A percentile compares a stretch with the other conserved stretches of the same genome.
Evolutionary conservation across 2,329 filamentous ascomycete genomes (phyloP).

Genomic region (Fusarium palustre): DNA sequence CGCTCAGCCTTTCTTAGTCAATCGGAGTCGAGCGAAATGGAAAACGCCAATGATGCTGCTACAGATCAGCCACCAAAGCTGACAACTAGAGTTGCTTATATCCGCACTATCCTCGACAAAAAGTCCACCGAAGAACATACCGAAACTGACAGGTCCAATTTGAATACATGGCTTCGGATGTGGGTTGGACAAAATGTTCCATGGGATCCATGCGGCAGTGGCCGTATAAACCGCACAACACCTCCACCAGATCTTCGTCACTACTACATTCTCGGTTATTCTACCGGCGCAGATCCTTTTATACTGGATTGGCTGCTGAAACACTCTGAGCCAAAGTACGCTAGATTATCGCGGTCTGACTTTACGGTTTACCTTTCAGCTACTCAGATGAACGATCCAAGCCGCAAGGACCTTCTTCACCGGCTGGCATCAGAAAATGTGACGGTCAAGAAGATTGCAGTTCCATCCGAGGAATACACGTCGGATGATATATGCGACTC

Average conservation of each 20-base stretch:
- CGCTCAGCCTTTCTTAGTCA: neutral
- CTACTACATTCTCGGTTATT: neutral
- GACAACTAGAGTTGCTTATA: neutral
- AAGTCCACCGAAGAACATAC: neutral
- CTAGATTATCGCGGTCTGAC: neutral
- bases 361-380: neutral
- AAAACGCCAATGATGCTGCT: fast-evolving
- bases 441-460: fast-evolving
- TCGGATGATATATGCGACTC: slow-evolving; percentile 1
- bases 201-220: neutral
- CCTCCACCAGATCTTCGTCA: neutral
- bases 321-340: fast-evolving
- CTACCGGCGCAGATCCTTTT: neutral
- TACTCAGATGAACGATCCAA: neutral
- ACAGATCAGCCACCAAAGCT: fast-evolving
- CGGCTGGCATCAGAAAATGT: neutral
- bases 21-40: neutral
- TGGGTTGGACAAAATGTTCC: slow-evolving; percentile 13
- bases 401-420: neutral
- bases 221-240: neutral
- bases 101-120: neutral
- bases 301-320: neutral
- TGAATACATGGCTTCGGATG: neutral
- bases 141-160: neutral
- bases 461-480: neutral